phyloP scores from a whole-genome alignment of 345 rosid species.

The Nephelium lappaceum region DNA sequence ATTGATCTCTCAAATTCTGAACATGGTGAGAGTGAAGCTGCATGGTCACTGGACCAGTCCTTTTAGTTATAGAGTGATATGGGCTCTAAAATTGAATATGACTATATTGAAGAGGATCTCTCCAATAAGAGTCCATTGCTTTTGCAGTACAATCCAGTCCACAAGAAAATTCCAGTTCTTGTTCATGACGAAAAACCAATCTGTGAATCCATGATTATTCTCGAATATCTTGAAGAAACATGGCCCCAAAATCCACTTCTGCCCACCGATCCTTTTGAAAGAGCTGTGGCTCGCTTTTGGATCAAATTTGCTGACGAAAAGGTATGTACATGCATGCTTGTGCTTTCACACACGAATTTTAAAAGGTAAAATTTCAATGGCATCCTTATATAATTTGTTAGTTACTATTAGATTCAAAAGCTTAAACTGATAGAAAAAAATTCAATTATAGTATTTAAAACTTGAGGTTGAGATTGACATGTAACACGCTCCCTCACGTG shows the following conservation, averaged over 20 bases:
- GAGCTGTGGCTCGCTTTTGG: constrained; percentile 37
- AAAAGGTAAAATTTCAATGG: no score
- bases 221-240: constrained; percentile 38
- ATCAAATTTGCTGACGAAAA: constrained; percentile 36
- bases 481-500: no score
- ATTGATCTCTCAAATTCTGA: not conserved
- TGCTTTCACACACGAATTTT: not conserved
- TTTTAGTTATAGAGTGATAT: constrained; percentile 28
- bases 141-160: constrained; percentile 31
- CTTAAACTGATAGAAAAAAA: no score
- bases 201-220: constrained; percentile 35
- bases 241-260: constrained; percentile 36
- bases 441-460: no score
- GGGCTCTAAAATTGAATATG: constrained; percentile 38
- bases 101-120: constrained; percentile 36
- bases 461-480: no score
- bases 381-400: no score
- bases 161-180: constrained; percentile 42
- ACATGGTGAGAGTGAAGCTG: constrained; percentile 33
- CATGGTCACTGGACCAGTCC: constrained; percentile 36
- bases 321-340: constrained; percentile 12
- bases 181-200: constrained; percentile 38
- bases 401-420: no score
- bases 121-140: constrained; percentile 32
- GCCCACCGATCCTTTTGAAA: constrained; percentile 32